phyloP scores from a whole-genome alignment of 306 rosid species.

The Sicyos edulis region DNA sequence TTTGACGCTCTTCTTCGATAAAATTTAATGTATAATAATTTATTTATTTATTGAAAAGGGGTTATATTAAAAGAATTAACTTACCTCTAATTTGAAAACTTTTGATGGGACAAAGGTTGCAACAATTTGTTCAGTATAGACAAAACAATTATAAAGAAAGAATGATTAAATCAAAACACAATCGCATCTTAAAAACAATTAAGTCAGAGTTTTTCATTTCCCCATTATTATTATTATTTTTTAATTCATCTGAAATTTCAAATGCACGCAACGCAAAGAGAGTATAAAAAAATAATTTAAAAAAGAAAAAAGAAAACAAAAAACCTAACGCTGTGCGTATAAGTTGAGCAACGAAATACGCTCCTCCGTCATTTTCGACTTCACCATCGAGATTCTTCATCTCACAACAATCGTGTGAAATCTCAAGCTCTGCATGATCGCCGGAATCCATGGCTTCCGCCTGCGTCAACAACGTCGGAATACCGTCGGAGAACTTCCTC shows the following conservation, averaged over 20 bases:
- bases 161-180: no score
- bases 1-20: no score
- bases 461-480: slow-evolving; percentile 69
- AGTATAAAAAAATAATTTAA: not conserved
- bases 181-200: not conserved
- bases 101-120: not conserved
- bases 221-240: no score
- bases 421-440: slow-evolving; percentile 10
- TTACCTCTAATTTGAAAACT: not conserved
- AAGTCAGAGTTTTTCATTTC: no score
- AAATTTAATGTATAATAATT: no score
- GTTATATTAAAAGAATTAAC: no score
- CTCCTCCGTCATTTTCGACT: slow-evolving; percentile 4
- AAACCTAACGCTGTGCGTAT: not conserved
- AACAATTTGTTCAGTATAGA: not conserved
- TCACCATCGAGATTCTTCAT: not conserved
- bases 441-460: slow-evolving; percentile 69
- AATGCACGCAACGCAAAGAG: not conserved
- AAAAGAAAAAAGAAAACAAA: no score
- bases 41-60: no score
- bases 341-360: slow-evolving; percentile 2
- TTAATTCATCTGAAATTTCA: no score
- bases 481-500: slow-evolving; percentile 60
- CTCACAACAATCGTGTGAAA: not conserved
- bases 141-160: not conserved